These are phyloP conservation scores for Aspergillus quadrilineatus DNA, from an alignment of 2,329 filamentous ascomycete species.

Conservation along the genomic window DNA sequence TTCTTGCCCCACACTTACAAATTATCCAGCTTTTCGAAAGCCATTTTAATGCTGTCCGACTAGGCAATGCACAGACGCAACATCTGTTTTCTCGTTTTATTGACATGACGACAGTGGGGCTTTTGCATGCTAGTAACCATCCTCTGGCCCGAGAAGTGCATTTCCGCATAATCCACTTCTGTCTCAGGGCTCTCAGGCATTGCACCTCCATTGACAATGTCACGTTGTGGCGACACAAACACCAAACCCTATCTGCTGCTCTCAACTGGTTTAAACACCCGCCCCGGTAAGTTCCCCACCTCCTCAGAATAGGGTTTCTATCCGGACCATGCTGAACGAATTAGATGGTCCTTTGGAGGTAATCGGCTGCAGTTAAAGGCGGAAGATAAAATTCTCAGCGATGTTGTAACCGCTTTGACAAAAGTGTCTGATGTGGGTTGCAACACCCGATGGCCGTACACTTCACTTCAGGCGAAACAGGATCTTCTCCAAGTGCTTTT, in stretches of 20 bases:
- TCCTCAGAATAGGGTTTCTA: neutral
- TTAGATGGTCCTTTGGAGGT: slow-evolving; percentile 89
- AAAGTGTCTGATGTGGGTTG: slow-evolving; percentile 61
- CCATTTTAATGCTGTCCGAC: slow-evolving; percentile 89
- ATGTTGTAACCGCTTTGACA: slow-evolving; percentile 69
- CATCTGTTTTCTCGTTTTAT: slow-evolving; percentile 79
- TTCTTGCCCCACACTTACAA: slow-evolving; percentile 81
- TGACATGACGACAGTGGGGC: slow-evolving; percentile 71
- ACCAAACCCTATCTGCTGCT: slow-evolving; percentile 80
- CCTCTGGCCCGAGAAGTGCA: slow-evolving; percentile 89
- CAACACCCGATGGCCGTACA: slow-evolving; percentile 53
- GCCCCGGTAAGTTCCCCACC: slow-evolving; percentile 54
- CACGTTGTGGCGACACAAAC: slow-evolving; percentile 79
- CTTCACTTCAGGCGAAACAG: slow-evolving; percentile 73
- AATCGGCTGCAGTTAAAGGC: slow-evolving; percentile 92
- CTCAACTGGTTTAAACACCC: slow-evolving; percentile 83
- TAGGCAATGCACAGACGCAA: slow-evolving; percentile 79
- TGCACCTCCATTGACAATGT: slow-evolving; percentile 64
- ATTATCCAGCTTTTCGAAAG: slow-evolving; percentile 87
- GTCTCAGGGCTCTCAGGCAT: slow-evolving; percentile 71
- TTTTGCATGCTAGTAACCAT: slow-evolving; percentile 70
- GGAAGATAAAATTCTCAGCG: slow-evolving; percentile 76
- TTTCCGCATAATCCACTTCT: slow-evolving; percentile 83
- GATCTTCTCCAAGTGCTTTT: slow-evolving; percentile 77
- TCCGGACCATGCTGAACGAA: slow-evolving; percentile 20